Evolutionary conservation across 345 rosid species (phyloP).

Genomic region (Rhodamnia rubescens): DNA sequence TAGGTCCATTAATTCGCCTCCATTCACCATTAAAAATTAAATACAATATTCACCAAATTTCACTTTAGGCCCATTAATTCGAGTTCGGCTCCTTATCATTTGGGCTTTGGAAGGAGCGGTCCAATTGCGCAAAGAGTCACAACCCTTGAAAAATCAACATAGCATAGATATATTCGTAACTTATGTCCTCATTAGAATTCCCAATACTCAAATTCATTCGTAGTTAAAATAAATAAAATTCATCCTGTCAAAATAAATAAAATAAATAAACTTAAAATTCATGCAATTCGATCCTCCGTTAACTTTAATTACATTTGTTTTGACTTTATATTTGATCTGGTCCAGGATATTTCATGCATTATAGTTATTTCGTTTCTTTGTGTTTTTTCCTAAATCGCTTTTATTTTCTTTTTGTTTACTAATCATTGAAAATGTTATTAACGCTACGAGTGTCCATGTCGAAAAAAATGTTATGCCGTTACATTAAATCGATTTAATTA

Average conservation of each 20-base stretch:
- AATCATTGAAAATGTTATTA: neutral
- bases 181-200: neutral
- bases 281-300: too few species aligned
- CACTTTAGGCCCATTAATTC: neutral
- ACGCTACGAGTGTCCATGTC: accelerated
- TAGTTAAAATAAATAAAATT: neutral
- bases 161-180: neutral
- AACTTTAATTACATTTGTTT: neutral
- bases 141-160: neutral
- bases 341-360: accelerated
- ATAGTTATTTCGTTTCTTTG: neutral
- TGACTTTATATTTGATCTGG: accelerated
- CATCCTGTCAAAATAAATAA: neutral
- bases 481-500: neutral
- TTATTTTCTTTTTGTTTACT: neutral
- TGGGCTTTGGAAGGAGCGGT: neutral
- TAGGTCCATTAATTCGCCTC: neutral
- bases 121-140: neutral
- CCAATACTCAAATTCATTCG: neutral
- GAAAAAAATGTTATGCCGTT: neutral
- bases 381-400: accelerated
- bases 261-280: too few species aligned
- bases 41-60: neutral
- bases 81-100: neutral
- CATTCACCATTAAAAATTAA: too few species aligned